Conservation (phyloP, 352 stramenopile species). For the Pythium plurisporium region DNA sequence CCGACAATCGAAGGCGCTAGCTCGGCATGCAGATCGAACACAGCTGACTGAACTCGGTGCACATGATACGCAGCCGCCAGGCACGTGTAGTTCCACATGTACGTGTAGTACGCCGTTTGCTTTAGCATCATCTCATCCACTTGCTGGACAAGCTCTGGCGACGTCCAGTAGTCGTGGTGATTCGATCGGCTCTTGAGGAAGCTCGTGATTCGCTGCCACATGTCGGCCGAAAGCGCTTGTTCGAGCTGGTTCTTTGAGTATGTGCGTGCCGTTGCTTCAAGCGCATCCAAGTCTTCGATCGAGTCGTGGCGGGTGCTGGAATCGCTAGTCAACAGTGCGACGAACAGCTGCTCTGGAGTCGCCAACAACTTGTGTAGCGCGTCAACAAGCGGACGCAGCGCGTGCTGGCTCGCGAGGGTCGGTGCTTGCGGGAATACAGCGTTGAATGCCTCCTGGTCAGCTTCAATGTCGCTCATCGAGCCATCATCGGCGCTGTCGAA, state of each 20-base stretch:
- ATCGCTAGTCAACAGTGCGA: conserved; percentile 21
- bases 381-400: conserved; percentile 34
- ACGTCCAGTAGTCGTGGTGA: conserved; percentile 15
- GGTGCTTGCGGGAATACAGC: conserved; percentile 22
- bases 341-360: conserved; percentile 42
- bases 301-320: background rate
- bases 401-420: conserved; percentile 23
- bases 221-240: conserved; percentile 5
- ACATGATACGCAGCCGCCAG: conserved; percentile 38
- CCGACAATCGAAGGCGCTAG: background rate
- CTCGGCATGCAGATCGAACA: conserved; percentile 14
- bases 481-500: conserved; percentile 14
- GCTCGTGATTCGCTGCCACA: conserved; percentile 31
- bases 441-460: conserved; percentile 16
- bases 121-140: conserved; percentile 55
- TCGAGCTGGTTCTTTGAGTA: conserved; percentile 38
- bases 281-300: conserved; percentile 13
- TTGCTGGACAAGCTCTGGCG: conserved; percentile 7
- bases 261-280: conserved; percentile 30
- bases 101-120: conserved; percentile 46
- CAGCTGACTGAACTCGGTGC: conserved; percentile 27
- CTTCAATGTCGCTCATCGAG: conserved; percentile 13
- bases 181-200: conserved; percentile 2
- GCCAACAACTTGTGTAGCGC: conserved; percentile 48
- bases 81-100: conserved; percentile 50